phyloP scores from a whole-genome alignment of 73 alveolate species.

The Tetrahymena thermophila region DNA sequence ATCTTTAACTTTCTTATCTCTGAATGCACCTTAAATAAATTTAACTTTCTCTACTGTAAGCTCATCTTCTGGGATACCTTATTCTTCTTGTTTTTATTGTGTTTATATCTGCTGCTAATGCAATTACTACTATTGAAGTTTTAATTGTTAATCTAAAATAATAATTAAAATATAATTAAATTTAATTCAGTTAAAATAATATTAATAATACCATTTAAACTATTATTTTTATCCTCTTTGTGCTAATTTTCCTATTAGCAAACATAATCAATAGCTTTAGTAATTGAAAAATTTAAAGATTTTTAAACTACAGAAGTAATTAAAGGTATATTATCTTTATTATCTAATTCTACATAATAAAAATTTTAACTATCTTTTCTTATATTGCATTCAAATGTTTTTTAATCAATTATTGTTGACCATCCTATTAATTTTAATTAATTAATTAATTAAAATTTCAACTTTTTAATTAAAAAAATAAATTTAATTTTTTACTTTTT shows the following conservation, averaged over 20 bases:
- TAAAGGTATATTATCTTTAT: background rate
- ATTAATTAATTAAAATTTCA: background rate
- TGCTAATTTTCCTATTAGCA: background rate
- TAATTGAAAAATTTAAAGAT: background rate
- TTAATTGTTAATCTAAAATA: too few species aligned
- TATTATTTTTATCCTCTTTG: background rate
- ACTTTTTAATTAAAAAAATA: background rate
- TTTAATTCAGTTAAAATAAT: too few species aligned
- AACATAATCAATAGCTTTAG: background rate
- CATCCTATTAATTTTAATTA: background rate
- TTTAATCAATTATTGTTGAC: background rate
- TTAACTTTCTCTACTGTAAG: background rate
- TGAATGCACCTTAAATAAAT: background rate
- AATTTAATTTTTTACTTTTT: background rate
- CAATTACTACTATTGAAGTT: too few species aligned
- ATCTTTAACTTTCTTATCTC: background rate
- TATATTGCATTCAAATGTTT: background rate
- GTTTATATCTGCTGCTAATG: background rate
- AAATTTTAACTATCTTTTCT: background rate
- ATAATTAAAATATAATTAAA: too few species aligned
- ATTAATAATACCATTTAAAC: background rate
- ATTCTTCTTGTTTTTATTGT: background rate
- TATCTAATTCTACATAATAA: background rate
- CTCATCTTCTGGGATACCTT: background rate
- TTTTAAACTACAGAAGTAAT: background rate